Base-by-base conservation (phyloP, 1,139 yeast species). In the Blastobotrys serpentis region DNA sequence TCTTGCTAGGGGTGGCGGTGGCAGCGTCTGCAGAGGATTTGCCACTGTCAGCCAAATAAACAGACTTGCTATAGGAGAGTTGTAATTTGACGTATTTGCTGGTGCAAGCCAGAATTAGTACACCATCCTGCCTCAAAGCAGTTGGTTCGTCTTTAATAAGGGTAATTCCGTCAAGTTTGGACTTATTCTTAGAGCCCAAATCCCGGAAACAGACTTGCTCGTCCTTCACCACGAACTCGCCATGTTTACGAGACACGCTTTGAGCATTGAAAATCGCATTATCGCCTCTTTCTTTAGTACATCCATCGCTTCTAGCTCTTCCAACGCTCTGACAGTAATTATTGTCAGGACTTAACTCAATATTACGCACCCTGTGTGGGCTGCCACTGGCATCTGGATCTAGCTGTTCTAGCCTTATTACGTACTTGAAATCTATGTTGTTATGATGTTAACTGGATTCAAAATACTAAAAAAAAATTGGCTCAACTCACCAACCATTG, bases 161-260 rank as follows among this genome's bases (percentile, higher is more conserved):
- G n/a, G n/a, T n/a, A n/a, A n/a, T n/a, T 38, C 49, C 55, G 41
- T 52, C 45, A 26, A 50, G 22, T 33, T 40, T 37, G n/a, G 56
- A 46, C 2, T 60, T 60, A 46, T 57, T 55, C 43, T 54, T 49
- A 30, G 58, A 52, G 17, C 43, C 47, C 30, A 49, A 30, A 32
- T 59, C 62, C 17, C 30, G 25, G 42, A 43, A 58, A 23, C 38
- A 44, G 14, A 58, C 25, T 36, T 43, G 14, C 22, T 50, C 52
- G 8, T 55, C 38, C 18, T 42, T 22, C 16, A 44, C 30, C 22
- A 48, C 30, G 22, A 54, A 44, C 38, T 30, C 18, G 10, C 60
- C 63, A 46, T 59, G 63, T 4, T 49, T 37, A 26, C 55, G 48
- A 32, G 61, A 56, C 17, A 59, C 47, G 21, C 56, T 52, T 25